Percentiles rank a stretch among this genome's conserved stretches.
These are phyloP conservation scores for Scenedesmus sp. DNA, from an alignment of 163 green algal genomes.

Conservation along the genomic window DNA sequence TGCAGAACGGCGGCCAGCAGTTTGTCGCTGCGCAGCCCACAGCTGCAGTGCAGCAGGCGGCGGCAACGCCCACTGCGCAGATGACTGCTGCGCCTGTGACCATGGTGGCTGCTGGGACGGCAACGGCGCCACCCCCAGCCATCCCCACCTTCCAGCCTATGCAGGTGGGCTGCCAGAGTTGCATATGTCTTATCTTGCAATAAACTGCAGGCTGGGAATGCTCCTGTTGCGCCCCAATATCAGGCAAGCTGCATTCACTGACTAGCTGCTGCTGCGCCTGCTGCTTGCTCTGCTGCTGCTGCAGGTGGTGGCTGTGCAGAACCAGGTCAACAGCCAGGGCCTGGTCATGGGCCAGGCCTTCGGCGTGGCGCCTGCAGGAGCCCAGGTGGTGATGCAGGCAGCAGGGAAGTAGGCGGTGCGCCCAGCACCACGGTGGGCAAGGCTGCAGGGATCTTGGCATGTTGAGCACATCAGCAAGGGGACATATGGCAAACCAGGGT, in stretches of 20 bases:
- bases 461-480: not conserved
- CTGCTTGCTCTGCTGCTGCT: not conserved
- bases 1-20: slow-evolving; percentile 1
- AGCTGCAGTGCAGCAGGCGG: not conserved
- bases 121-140: not conserved
- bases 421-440: not conserved
- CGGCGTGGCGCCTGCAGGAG: slow-evolving; percentile 8
- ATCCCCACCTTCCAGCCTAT: slow-evolving; percentile 13
- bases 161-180: not conserved
- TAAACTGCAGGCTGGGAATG: not conserved
- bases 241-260: no score
- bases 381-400: slow-evolving; percentile 10
- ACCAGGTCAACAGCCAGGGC: slow-evolving; percentile 21
- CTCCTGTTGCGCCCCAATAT: no score
- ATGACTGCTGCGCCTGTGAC: not conserved
- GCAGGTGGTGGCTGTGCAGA: slow-evolving; percentile 34
- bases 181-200: not conserved
- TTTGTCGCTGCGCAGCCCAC: not conserved
- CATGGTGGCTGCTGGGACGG: not conserved
- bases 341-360: slow-evolving; percentile 26
- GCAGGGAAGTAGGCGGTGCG: not conserved
- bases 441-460: not conserved
- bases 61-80: not conserved
- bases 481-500: not conserved
- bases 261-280: not conserved